Base-by-base conservation (phyloP, 176 grass and related monocot genomes). In the Dendrocalamus sinicus region DNA sequence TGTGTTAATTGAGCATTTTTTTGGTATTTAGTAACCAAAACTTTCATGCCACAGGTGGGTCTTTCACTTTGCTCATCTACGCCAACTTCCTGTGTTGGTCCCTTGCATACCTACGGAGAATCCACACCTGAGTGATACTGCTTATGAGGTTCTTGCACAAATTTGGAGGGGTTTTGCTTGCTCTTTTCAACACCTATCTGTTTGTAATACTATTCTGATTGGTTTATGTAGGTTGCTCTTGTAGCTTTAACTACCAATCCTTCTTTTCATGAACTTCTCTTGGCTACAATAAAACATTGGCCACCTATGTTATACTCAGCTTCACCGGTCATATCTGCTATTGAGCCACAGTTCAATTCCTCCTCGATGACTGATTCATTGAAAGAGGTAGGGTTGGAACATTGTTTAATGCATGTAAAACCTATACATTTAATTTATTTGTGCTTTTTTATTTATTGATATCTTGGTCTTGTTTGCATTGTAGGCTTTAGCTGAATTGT, bases 31-130 rank as follows among this genome's bases (percentile, higher is more conserved):
- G 16, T 89, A 89, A 91, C 69, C 8, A 85, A 13, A 81, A 67
- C 67, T 75, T 89, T 67, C 28, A 75, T 88, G 52, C 72, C 52
- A 76, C 74, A 99, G 96, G 79, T 99, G 96, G 96, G 90, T 99
- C 74, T 99, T 96, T 81, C 92, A 96, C 84, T 99, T 99, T 91
- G 96, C 93, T 67, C 92, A 96, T 88, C 93, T 99, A 63, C 92
- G 93, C 76, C 96, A 96, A 80, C 93, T 99, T 92, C 88, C 93
- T 77, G 90, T 94, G 84, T 93, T 99, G 72, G 94, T 99, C 83
- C 93, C 96, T 60, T 94, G 94, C 85, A 99, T 99, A 67, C 96
- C 96, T 84, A 96, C 73, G 80, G 96, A 92, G 87, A 92, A 99
- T 89, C 96, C 93, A 79, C 91, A 78, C 44, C 86, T 99, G 55